A percentile compares a stretch with the other conserved stretches of the same genome.
These are phyloP conservation scores for Rutidosis leptorrhynchoides DNA, from an alignment of 129 eudicot genomes.

Conservation along the genomic window DNA sequence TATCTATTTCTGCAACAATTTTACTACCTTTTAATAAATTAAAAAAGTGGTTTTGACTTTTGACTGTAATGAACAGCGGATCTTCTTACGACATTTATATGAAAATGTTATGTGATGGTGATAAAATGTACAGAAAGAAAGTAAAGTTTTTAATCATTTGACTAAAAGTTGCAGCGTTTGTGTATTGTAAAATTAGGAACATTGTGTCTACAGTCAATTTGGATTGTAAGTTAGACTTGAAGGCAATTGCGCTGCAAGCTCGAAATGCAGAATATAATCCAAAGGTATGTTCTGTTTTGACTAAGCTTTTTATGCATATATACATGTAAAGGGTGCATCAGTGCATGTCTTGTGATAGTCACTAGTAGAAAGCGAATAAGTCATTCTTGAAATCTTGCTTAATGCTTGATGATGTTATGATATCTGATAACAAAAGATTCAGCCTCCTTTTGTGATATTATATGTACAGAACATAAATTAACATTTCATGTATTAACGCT, in stretches of 20 bases:
- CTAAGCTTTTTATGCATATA: not conserved
- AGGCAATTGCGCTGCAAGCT: constrained; percentile 81
- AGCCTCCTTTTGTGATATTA: not conserved
- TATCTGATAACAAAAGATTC: not conserved
- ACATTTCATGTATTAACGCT: not conserved
- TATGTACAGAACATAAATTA: not conserved
- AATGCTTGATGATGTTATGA: not conserved
- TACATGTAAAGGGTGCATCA: not conserved
- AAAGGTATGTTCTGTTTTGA: constrained; percentile 40
- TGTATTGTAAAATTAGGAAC: constrained; percentile 44
- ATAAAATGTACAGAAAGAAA: not conserved
- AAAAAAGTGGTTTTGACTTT: not conserved
- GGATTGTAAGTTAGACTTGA: constrained; percentile 82
- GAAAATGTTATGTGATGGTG: not conserved
- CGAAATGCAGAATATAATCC: constrained; percentile 94
- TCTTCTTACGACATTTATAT: not conserved
- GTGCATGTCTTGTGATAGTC: not conserved
- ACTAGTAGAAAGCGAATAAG: not conserved
- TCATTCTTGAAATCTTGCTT: not conserved
- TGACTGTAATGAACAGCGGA: not conserved
- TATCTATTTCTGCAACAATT: not conserved
- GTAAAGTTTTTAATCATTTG: not conserved
- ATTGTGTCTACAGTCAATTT: constrained; percentile 85
- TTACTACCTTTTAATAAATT: too few species aligned
- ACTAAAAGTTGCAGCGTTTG: constrained; percentile 12